Conservation (phyloP, 2,329 filamentous ascomycete species). For the Cordyceps fumosorosea region DNA sequence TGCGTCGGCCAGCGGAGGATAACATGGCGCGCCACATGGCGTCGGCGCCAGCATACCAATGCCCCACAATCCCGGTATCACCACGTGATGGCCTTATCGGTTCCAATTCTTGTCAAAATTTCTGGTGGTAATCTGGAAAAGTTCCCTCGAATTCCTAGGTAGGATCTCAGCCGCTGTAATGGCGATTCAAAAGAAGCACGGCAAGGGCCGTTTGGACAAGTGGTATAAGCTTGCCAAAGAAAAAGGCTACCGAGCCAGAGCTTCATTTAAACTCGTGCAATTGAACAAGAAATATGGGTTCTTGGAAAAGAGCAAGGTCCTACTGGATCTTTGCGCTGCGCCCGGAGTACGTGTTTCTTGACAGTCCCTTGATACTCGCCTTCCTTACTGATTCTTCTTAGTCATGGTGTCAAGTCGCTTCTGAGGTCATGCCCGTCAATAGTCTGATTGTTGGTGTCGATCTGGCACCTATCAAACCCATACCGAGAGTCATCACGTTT, state of each 20-base stretch:
- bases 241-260: slow-evolving; percentile 91
- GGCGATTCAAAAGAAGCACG: slow-evolving; percentile 98
- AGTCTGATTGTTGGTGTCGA: slow-evolving; percentile 93
- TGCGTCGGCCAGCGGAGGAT: background rate
- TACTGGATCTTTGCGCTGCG: slow-evolving; percentile 95
- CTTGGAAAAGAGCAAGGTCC: slow-evolving; percentile 90
- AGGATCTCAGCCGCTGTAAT: slow-evolving; percentile 30
- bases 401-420: slow-evolving; percentile 95
- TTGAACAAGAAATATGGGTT: slow-evolving; percentile 99
- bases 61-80: slow-evolving; percentile 20
- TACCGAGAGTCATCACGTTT: slow-evolving; percentile 89
- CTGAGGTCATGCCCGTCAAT: slow-evolving; percentile 86
- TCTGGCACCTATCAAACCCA: slow-evolving; percentile 89
- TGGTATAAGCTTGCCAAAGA: slow-evolving; percentile 99
- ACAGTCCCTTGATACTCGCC: background rate
- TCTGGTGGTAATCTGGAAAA: slow-evolving; percentile 19
- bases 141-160: background rate
- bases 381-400: slow-evolving; percentile 25
- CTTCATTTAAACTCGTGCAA: slow-evolving; percentile 96
- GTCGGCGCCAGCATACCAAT: background rate
- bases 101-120: slow-evolving; percentile 25
- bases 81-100: slow-evolving; percentile 29
- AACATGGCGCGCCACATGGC: slow-evolving; percentile 4
- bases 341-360: slow-evolving; percentile 61
- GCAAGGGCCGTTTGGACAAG: slow-evolving; percentile 96